These are phyloP conservation scores for Hanseniaspora valbyensis DNA, from an alignment of 805 yeast species.

Conservation along the genomic window DNA sequence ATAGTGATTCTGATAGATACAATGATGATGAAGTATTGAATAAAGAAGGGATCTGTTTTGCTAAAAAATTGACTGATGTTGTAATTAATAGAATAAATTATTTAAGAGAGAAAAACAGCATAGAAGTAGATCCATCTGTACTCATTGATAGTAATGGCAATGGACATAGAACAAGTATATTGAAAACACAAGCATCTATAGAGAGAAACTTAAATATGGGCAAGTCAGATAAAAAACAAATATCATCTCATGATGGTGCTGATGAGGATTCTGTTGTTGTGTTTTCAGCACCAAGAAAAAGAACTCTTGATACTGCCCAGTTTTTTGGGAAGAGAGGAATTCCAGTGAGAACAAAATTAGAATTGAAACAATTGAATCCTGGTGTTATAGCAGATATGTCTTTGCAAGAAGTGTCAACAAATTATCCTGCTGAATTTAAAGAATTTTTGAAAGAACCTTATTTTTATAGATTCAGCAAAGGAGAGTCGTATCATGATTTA, in stretches of 20 bases:
- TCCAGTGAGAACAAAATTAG: constrained; percentile 62
- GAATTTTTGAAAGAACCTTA: constrained; percentile 69
- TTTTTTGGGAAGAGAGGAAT: constrained; percentile 55
- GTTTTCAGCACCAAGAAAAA: constrained; percentile 88
- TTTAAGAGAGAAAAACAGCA: constrained; percentile 22
- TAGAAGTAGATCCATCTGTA: constrained; percentile 26
- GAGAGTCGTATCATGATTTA: constrained; percentile 91
- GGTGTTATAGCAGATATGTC: constrained; percentile 70
- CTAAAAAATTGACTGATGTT: constrained; percentile 51
- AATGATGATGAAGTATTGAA: constrained; percentile 74
- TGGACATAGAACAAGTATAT: not conserved
- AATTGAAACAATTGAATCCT: constrained; percentile 77
- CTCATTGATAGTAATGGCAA: not conserved
- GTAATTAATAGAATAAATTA: constrained; percentile 32
- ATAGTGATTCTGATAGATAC: constrained; percentile 39
- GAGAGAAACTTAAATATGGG: constrained; percentile 23
- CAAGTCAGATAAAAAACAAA: constrained; percentile 27
- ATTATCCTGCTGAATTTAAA: constrained; percentile 59
- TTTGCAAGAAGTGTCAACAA: constrained; percentile 44
- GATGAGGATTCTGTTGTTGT: constrained; percentile 58
- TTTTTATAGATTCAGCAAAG: constrained; percentile 82
- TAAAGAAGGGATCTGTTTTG: constrained; percentile 58
- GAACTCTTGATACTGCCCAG: constrained; percentile 71
- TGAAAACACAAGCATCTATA: constrained; percentile 16
- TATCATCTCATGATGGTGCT: constrained; percentile 43